Evolutionary conservation across 106 monocot species (phyloP), one percentile per base, ranked within the genome.

Genomic region (Dendrobium huoshanense): DNA sequence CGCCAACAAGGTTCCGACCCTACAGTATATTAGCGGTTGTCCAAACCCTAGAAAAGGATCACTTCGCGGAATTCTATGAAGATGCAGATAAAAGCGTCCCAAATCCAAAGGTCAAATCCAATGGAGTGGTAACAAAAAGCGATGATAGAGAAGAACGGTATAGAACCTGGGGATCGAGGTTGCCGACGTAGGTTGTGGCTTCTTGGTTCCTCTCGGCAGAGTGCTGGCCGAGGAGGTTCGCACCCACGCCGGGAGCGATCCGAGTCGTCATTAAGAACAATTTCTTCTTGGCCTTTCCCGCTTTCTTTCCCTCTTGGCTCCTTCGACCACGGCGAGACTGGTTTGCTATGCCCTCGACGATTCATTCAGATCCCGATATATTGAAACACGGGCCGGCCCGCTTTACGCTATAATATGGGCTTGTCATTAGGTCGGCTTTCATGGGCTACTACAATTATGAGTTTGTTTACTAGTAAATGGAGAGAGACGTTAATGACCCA

Each of bases 191-290:
- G 78, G 88, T 86, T 54, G 96, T 96, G 79, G 96, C 96, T 40
- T 96, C 96, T 56, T 93, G 96, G 85, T 96, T 96, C 72, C 95
- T 80, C 91, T 96, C 95, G 72, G 95, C 93, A 72, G 95, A 88
- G 88, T 96, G 96, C 81, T 96, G 96, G 41, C 93, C 93, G 51
- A 96, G 89, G 56, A 96, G 88, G 80, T 96, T 96, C 74, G 95
- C 95, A 76, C 95, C 95, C 31, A 96, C 95, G 31, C 95, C 95
- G 3, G 95, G 95, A 65, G 91, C 91, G 58, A 96, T 96, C 24
- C 96, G 89, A 25, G 93, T 96, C 79, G 96, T 91, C 96, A 96
- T 96, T 20, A 3, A 25, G 29, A 43, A 20, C 27, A 31, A 74
- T 42, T 74, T 58, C 56, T 78, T 10, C 55, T 70, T 16, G 9